Conservation (phyloP, 2,329 filamentous ascomycete species). For the Gnomoniopsis smithogilvyi region DNA sequence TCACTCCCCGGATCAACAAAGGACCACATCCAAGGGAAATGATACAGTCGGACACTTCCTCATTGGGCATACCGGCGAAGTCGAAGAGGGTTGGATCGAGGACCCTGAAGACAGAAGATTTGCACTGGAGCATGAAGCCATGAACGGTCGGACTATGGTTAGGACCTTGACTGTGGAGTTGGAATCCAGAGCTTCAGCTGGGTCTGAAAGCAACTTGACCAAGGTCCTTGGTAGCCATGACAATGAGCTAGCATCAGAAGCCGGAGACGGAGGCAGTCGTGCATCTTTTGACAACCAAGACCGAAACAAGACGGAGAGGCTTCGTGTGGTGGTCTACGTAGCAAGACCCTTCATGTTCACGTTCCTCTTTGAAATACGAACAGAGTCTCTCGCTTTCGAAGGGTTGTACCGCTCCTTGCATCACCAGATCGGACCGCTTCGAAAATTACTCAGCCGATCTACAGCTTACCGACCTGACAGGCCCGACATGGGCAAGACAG, state of each 20-base stretch:
- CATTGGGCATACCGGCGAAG: slow-evolving; percentile 64
- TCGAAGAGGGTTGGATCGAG: slow-evolving; percentile 42
- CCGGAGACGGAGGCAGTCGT: slow-evolving; percentile 4
- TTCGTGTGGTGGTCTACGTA: slow-evolving; percentile 71
- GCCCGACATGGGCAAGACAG: slow-evolving; percentile 33
- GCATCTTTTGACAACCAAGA: slow-evolving; percentile 43
- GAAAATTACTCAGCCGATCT: slow-evolving; percentile 53
- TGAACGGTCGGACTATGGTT: slow-evolving; percentile 56
- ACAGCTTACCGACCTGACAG: slow-evolving; percentile 55
- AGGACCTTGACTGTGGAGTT: slow-evolving; percentile 68
- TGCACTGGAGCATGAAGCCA: slow-evolving; percentile 26
- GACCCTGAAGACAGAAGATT: slow-evolving; percentile 29
- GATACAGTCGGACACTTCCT: slow-evolving; percentile 51
- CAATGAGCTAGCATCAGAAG: slow-evolving; percentile 21
- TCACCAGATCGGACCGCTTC: slow-evolving; percentile 56
- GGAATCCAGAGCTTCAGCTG: slow-evolving; percentile 37
- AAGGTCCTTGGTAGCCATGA: slow-evolving; percentile 42
- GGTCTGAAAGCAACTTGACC: slow-evolving; percentile 41
- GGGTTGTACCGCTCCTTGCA: slow-evolving; percentile 58
- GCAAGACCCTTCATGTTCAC: slow-evolving; percentile 75
- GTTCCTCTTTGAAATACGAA: slow-evolving; percentile 65
- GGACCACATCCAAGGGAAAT: slow-evolving; percentile 6
- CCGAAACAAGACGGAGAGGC: slow-evolving; percentile 50
- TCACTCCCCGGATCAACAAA: slow-evolving; percentile 1
- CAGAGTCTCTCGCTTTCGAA: slow-evolving; percentile 55